These are phyloP conservation scores for Pugionium dolabratum DNA, from an alignment of 345 rosid species.

Conservation along the genomic window DNA sequence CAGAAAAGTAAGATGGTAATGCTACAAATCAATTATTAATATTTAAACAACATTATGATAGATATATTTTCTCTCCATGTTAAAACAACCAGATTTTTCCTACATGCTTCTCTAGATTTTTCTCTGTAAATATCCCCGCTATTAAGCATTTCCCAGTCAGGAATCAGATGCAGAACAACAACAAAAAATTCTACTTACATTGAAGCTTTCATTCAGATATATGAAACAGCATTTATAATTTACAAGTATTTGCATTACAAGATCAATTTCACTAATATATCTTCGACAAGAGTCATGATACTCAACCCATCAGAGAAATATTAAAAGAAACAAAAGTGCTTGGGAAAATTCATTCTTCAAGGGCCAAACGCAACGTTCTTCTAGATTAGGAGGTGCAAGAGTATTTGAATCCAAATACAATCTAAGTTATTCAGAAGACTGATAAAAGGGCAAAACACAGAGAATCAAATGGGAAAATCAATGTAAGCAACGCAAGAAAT, in stretches of 20 bases:
- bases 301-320: slow-evolving; percentile 3
- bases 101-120: not conserved
- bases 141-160: not conserved
- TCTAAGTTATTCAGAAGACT: not conserved
- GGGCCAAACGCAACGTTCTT: not conserved
- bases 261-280: not conserved
- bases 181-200: too few species aligned
- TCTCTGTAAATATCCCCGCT: not conserved
- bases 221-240: not conserved
- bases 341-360: not conserved
- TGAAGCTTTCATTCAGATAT: not conserved
- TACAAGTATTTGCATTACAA: not conserved
- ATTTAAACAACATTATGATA: slow-evolving; percentile 1
- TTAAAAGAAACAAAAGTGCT: not conserved
- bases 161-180: too few species aligned
- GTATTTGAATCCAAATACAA: not conserved
- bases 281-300: not conserved
- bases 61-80: not conserved
- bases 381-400: not conserved
- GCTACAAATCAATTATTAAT: not conserved
- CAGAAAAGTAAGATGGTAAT: not conserved
- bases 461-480: not conserved
- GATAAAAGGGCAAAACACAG: not conserved
- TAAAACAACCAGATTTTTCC: not conserved
- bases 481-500: not conserved